A percentile compares a stretch with the other conserved stretches of the same genome.
Evolutionary conservation across 1,139 yeast species (phyloP).

Genomic region (Pichiaceae sp.): DNA sequence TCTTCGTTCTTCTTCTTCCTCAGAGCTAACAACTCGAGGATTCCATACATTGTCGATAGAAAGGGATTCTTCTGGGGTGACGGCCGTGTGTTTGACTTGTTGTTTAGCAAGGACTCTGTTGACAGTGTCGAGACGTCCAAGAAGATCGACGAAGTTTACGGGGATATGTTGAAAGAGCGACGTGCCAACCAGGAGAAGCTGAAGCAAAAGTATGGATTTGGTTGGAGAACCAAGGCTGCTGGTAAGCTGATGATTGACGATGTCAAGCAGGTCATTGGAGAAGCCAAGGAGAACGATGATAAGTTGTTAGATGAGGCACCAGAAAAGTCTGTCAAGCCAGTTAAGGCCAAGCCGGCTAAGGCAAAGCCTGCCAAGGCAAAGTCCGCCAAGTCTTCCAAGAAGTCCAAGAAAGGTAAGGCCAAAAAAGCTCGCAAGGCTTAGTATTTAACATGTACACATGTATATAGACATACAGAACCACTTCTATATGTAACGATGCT

Average conservation of each 20-base stretch:
- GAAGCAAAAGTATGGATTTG: constrained; percentile 36
- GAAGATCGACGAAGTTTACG: constrained; percentile 41
- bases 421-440: too few species aligned
- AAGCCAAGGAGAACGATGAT: neutral
- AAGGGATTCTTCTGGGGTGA: constrained; percentile 90
- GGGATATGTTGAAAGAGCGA: constrained; percentile 24
- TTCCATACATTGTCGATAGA: constrained; percentile 75
- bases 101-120: constrained; percentile 71
- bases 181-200: constrained; percentile 20
- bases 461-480: neutral
- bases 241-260: constrained; percentile 24
- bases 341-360: constrained; percentile 3
- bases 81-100: constrained; percentile 72
- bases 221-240: constrained; percentile 26
- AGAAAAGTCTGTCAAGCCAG: neutral
- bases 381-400: constrained; percentile 1
- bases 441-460: too few species aligned
- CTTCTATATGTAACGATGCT: too few species aligned
- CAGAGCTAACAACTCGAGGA: constrained; percentile 45
- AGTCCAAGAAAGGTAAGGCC: constrained; percentile 1
- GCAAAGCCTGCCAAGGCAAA: too few species aligned
- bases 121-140: constrained; percentile 72
- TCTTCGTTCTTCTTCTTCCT: constrained; percentile 67
- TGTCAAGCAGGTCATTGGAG: constrained; percentile 16
- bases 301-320: neutral